Percentiles rank a stretch among this genome's conserved stretches.
Conservation (phyloP, 176 grass and related monocot genomes). For the Dactylis glomerata region DNA sequence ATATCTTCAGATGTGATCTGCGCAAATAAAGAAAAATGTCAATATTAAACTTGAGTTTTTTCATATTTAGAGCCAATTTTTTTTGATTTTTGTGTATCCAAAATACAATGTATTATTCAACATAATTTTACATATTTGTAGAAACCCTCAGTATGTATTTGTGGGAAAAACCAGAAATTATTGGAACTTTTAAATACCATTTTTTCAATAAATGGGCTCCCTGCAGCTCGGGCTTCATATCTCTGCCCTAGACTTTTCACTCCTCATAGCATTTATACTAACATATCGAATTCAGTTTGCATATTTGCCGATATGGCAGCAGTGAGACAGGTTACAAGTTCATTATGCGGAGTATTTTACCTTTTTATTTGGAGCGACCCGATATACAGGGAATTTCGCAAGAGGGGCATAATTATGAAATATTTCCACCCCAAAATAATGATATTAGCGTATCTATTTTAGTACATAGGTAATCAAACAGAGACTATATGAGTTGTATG, state of each 20-base stretch:
- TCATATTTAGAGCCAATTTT: neutral
- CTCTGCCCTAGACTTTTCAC: neutral
- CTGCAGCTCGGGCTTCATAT: too few species aligned
- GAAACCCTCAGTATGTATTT: too few species aligned
- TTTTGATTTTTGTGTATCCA: too few species aligned
- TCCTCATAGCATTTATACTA: neutral
- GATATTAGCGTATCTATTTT: too few species aligned
- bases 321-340: neutral
- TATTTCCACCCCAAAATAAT: too few species aligned
- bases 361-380: neutral
- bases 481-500: too few species aligned
- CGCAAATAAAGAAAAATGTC: neutral
- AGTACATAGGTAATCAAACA: too few species aligned
- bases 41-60: neutral
- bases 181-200: neutral
- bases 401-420: too few species aligned
- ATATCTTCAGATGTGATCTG: neutral
- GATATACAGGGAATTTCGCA: too few species aligned
- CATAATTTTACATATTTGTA: too few species aligned
- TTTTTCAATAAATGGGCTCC: neutral
- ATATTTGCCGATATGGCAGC: neutral
- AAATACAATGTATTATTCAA: neutral
- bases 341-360: neutral
- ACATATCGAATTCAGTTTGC: neutral
- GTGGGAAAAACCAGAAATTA: neutral